A percentile compares a stretch with the other conserved stretches of the same genome.
These are phyloP conservation scores for Podospora pseudopauciseta DNA, from an alignment of 495 filamentous ascomycete genomes.

Conservation along the genomic window DNA sequence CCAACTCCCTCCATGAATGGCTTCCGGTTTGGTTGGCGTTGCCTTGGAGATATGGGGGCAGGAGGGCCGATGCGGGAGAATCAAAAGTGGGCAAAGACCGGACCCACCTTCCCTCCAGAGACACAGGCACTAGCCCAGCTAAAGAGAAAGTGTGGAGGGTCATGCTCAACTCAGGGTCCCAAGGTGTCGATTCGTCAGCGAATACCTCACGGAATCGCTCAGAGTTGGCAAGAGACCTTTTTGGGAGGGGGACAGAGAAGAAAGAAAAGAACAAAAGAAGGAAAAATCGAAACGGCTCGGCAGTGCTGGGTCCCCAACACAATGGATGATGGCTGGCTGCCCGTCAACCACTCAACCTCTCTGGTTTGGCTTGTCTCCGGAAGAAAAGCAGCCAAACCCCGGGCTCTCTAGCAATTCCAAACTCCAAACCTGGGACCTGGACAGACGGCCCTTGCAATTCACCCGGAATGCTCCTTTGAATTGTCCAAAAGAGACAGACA, in stretches of 20 bases:
- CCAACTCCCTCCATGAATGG: neutral
- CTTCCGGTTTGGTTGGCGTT: neutral
- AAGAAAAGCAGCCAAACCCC: neutral
- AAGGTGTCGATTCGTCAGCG: neutral
- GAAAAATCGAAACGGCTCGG: neutral
- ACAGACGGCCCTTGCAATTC: neutral
- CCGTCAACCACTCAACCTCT: neutral
- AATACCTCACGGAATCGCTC: neutral
- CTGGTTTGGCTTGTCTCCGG: neutral
- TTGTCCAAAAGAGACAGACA: neutral
- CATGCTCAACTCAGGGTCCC: constrained; percentile 5
- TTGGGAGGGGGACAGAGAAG: neutral
- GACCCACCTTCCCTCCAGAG: constrained; percentile 4
- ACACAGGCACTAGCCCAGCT: constrained; percentile 1
- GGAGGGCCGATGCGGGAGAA: constrained; percentile 4
- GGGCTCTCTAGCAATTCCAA: neutral
- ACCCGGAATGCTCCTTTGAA: neutral
- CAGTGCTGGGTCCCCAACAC: neutral
- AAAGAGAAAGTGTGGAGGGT: neutral
- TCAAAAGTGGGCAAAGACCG: neutral
- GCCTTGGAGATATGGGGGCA: constrained; percentile 6
- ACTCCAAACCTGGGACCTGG: neutral
- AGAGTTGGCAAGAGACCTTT: neutral
- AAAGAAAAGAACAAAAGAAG: neutral
- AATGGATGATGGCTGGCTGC: neutral